Evolutionary conservation across 768 basidiomycete genomes (phyloP), one percentile per base, ranked within the genome.

Genomic region (Boletales sp.): DNA sequence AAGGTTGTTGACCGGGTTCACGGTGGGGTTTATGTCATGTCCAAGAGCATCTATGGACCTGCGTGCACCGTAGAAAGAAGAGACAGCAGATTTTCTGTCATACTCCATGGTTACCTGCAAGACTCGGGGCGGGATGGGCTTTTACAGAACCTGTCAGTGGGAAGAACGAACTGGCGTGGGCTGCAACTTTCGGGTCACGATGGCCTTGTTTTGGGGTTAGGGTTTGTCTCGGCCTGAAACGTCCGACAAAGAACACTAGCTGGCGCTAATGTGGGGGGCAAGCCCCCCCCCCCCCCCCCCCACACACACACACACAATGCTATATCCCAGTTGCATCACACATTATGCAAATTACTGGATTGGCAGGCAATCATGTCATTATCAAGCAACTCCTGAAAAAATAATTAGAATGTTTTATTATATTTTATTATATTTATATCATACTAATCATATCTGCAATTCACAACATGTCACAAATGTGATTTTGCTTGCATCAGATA

Each of bases 51-150:
- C 84, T 53, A 75, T 59, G n/a, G 87, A 78, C 64, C 82, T 81
- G 34, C 80, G 78, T 32, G 57, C 67, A 18, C 82, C 84, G 55
- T 88, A 90, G 74, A 89, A 90, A 4, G 87, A 90, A 9, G 88
- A 90, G 5, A 86, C 84, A 1, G 79, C 78, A 5, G 89, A 88
- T 68, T 86, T 87, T 62, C 86, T 78, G 71, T 89, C 88, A 59
- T 79, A 75, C 56, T 89, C 87, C 87, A 88, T 89, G 18, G 40
- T 41, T 28, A 30, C 28, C 50, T 59, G 41, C 50, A 21, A 11
- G 37, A 17, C 15, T 46, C 31, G 30, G 47, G 28, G 42, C 34
- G 44, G 30, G 34, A 44, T 32, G 32, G 44, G 21, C 39, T 53
- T 44, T 43, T 31, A 41, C 38, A 36, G 30, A 28, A 34, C 13